Base-by-base conservation (phyloP, 192 early-diverging fungal species). In the Coemansia sp. region DNA sequence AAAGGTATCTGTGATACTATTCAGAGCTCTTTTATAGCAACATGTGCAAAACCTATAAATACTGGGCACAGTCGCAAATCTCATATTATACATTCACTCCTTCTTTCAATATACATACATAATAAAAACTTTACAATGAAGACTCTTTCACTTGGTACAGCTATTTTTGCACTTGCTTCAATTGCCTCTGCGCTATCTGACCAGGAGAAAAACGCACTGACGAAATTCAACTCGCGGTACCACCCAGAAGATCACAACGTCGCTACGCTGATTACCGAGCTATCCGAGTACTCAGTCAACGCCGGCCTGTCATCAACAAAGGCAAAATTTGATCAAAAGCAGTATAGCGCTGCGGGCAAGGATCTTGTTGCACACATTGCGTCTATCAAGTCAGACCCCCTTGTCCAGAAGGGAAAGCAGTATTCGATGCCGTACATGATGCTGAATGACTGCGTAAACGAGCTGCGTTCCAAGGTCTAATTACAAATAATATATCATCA, bases 361-460 rank as follows among this genome's bases (percentile, higher is more conserved):
- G 56, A 34, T 1, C 61, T 73, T 6, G 9, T 10, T 1, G 15
- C 19, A 1, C 65, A 73, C 44, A 23, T 66, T 15, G 33, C 19
- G 9, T 23, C 60, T 9, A 53, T 73, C 6, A 63, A 62, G 34
- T 38, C 52, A 3, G 71, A 73, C 18, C 65, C 65, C 3, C 53
- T 73, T 2, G 48, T 73, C 8, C 71, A 73, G 41, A 18, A 23
- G 0, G 61, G 65, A 40, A 63, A 63, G 23, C 64, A 57, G 25
- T 45, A 59, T 7, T 51, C 56, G 5, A 34, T 37, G 51, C 25
- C 61, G 3, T 66, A 63, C 25, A 40, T 37, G 33, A 73, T 73
- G 61, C 65, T 67, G 17, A 57, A 58, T 27, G 61, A 57, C 7
- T 67, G 71, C 27, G 57, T 64, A 11, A 55, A 25, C 18, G 57